Evolutionary conservation across 2,329 filamentous ascomycete species (phyloP), one percentile per base, ranked within the genome.

Genomic region (Didymella pomorum): DNA sequence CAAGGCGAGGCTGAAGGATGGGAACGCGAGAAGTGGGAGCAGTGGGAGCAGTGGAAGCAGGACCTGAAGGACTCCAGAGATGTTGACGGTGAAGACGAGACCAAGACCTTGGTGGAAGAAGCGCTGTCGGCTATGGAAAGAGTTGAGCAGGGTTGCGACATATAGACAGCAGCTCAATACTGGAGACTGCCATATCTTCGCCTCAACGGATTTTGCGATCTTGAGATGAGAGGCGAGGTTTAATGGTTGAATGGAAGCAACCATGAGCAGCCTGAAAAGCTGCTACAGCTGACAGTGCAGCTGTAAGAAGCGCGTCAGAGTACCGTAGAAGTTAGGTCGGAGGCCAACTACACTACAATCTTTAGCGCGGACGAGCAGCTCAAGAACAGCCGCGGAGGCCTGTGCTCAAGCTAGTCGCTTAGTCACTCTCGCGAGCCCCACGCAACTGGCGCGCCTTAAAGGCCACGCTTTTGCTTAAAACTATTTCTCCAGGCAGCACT

Each of bases 401-500:
- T 12, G 5, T 41, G 56, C 56, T 58, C 45, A 50, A 58, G 50
- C 56, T 60, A 55, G 25, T 8, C 4, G 53, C 58, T 56, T 56
- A 60, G 53, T 50, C 23, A 60, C 11, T n/a, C n/a, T n/a, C n/a
- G n/a, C 20, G 12, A 6, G 51, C 48, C 58, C 58, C 58, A 60
- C 58, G 46, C 39, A 45, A n/a, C n/a, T 52, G 26, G 51, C 42
- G 23, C 53, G 58, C 52, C 33, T 65, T 58, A 57, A 59, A 59
- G 48, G 69, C 68, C 68, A 71, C 66, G 52, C 65, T 63, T 63
- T 65, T 61, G 48, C 43, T 54, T 46, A 46, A 52, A 54, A 57
- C 60, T 60, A 45, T 60, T 54, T 43, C 60, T 66, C 49, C 56
- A 77, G 73, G 73, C 73, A 74, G 74, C 72, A 63, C 55, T 55